These are phyloP conservation scores for Fagopyrum homotropicum DNA, from an alignment of 148 eudicot genomes.

Conservation along the genomic window DNA sequence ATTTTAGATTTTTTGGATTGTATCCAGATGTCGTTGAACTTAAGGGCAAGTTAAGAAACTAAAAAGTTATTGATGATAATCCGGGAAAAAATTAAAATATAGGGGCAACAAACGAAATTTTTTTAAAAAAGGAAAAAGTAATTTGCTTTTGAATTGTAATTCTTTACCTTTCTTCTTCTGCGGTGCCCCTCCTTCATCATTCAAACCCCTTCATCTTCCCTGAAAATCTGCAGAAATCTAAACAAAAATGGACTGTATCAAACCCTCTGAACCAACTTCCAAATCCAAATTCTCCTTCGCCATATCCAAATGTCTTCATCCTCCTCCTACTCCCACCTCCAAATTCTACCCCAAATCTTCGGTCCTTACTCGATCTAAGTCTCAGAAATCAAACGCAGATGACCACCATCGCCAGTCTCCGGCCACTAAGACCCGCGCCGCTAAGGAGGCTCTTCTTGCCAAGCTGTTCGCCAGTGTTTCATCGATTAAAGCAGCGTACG, in stretches of 20 bases:
- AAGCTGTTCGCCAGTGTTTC: slow-evolving; percentile 77
- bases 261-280: not conserved
- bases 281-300: slow-evolving; percentile 9
- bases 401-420: not conserved
- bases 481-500: slow-evolving; percentile 70
- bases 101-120: too few species aligned
- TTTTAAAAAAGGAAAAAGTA: not conserved
- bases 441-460: slow-evolving; percentile 61
- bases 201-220: not conserved
- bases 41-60: too few species aligned
- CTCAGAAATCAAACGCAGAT: slow-evolving; percentile 19
- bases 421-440: slow-evolving; percentile 23
- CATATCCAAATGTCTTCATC: slow-evolving; percentile 43
- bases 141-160: not conserved
- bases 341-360: slow-evolving; percentile 22
- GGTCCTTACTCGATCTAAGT: slow-evolving; percentile 18
- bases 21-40: too few species aligned
- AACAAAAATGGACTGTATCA: slow-evolving; percentile 5
- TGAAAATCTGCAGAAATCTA: not conserved
- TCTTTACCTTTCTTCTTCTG: not conserved
- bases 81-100: too few species aligned
- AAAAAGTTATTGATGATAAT: too few species aligned
- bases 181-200: not conserved
- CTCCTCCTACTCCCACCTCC: slow-evolving; percentile 28
- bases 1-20: too few species aligned